Conservation (phyloP, 139 green algal species). For the Coccomyxa sp. region DNA sequence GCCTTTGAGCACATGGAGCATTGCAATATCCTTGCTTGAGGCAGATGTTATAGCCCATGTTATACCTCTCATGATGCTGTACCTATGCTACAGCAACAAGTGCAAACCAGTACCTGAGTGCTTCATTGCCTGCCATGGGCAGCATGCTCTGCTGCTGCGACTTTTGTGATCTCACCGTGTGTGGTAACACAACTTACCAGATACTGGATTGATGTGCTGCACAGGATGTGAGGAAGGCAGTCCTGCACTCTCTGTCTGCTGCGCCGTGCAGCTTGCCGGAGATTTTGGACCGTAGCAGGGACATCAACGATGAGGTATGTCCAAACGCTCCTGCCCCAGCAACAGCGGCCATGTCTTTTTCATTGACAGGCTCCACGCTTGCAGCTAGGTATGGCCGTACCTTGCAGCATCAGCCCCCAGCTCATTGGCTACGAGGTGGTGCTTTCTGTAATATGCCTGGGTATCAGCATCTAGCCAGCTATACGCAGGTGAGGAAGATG, state of each 20-base stretch:
- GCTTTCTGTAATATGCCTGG: not conserved
- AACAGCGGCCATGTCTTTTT: not conserved
- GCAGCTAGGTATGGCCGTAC: not conserved
- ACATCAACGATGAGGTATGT: constrained; percentile 55
- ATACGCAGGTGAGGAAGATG: constrained; percentile 31
- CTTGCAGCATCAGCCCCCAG: not conserved
- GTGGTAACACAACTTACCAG: too few species aligned
- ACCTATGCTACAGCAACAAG: not conserved
- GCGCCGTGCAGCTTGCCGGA: constrained; percentile 24
- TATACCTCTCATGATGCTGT: not conserved
- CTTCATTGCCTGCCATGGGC: not conserved
- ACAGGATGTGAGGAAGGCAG: constrained; percentile 57
- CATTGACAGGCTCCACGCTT: not conserved
- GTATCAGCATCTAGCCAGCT: too few species aligned
- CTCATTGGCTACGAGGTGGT: not conserved
- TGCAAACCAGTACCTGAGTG: not conserved
- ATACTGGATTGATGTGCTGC: not conserved
- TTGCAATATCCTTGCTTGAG: not conserved
- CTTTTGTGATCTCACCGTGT: not conserved
- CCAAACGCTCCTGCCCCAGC: not conserved
- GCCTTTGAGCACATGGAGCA: not conserved
- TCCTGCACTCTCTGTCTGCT: constrained; percentile 44
- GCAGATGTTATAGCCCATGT: not conserved
- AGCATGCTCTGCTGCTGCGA: too few species aligned
- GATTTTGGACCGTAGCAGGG: constrained; percentile 46